These are phyloP conservation scores for Trichoderma pleuroti DNA, from an alignment of 2,329 filamentous ascomycete species.

Conservation along the genomic window DNA sequence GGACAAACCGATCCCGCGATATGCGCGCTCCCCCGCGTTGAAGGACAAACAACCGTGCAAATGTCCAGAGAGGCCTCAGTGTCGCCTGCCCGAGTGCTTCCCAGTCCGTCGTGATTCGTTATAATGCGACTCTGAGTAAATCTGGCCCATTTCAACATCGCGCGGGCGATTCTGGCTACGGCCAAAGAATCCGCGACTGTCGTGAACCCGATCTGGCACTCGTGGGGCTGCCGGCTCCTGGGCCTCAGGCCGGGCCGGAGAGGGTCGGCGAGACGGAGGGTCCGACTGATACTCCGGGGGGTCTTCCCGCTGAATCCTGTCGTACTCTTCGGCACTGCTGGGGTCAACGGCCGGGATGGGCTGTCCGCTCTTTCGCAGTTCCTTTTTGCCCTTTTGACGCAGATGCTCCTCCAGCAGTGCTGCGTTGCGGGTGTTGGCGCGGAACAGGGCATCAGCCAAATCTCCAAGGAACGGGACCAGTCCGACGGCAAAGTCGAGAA, in stretches of 20 bases:
- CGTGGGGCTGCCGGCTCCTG: slow-evolving; percentile 19
- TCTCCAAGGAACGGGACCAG: slow-evolving; percentile 76
- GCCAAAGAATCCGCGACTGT: slow-evolving; percentile 27
- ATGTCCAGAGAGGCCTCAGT: background rate
- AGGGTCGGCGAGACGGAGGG: slow-evolving; percentile 26
- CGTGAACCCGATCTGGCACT: slow-evolving; percentile 30
- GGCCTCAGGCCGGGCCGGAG: slow-evolving; percentile 22
- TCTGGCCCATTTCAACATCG: slow-evolving; percentile 32
- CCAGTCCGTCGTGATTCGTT: background rate
- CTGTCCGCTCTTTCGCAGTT: slow-evolving; percentile 45
- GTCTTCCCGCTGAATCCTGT: slow-evolving; percentile 36
- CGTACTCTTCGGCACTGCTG: slow-evolving; percentile 51
- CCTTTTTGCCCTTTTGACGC: slow-evolving; percentile 62
- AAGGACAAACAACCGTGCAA: background rate
- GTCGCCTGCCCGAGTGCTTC: slow-evolving; percentile 15
- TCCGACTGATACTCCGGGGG: slow-evolving; percentile 29
- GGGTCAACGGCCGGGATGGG: slow-evolving; percentile 48
- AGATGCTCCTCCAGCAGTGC: slow-evolving; percentile 65
- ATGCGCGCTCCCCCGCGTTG: background rate
- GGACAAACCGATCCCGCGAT: background rate
- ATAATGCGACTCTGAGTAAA: slow-evolving; percentile 8
- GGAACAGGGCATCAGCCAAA: slow-evolving; percentile 66
- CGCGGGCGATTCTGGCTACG: slow-evolving; percentile 28
- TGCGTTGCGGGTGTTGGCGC: slow-evolving; percentile 74
- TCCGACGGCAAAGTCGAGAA: slow-evolving; percentile 69